Evolutionary conservation across 2,329 filamentous ascomycete species (phyloP).

Genomic region (Xylariaceae sp.): DNA sequence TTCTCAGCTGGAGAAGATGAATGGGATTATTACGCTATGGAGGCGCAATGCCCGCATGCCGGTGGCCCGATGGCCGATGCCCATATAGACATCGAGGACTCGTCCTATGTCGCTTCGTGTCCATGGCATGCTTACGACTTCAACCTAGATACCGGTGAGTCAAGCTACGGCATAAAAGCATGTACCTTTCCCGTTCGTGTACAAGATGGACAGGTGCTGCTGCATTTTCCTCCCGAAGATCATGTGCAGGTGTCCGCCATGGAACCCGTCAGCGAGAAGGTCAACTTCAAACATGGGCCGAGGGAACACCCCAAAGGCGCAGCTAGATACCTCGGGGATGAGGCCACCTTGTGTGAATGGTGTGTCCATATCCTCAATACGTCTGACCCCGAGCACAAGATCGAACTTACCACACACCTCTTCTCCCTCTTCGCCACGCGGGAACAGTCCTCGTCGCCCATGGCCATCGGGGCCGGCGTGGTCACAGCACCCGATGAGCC

Average conservation of each 20-base stretch:
- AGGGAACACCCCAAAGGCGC: slow-evolving; percentile 16
- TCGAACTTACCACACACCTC: slow-evolving; percentile 39
- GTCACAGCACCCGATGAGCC: slow-evolving; percentile 35
- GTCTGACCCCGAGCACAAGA: slow-evolving; percentile 40
- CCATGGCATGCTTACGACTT: slow-evolving; percentile 46
- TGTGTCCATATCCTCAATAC: slow-evolving; percentile 41
- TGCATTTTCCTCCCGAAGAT: slow-evolving; percentile 29
- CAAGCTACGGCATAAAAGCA: slow-evolving; percentile 41
- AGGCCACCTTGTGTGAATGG: slow-evolving; percentile 42
- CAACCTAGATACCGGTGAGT: slow-evolving; percentile 43
- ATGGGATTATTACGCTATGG: slow-evolving; percentile 44
- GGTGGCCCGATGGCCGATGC: slow-evolving; percentile 42
- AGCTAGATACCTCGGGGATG: slow-evolving; percentile 32
- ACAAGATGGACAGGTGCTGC: slow-evolving; percentile 29
- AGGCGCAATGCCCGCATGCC: slow-evolving; percentile 42
- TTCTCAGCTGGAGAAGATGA: slow-evolving; percentile 32
- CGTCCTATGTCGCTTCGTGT: slow-evolving; percentile 41
- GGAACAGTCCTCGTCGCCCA: slow-evolving; percentile 35
- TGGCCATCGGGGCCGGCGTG: slow-evolving; percentile 36
- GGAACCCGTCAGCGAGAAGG: slow-evolving; percentile 41
- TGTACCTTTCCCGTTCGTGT: slow-evolving; percentile 41
- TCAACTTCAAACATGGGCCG: slow-evolving; percentile 37
- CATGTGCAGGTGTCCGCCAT: slow-evolving; percentile 28
- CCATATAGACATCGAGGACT: slow-evolving; percentile 42
- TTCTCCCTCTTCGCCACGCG: slow-evolving; percentile 36